These are phyloP conservation scores for Ustilago lituana DNA, from an alignment of 1,284 basidiomycete species.

Conservation along the genomic window DNA sequence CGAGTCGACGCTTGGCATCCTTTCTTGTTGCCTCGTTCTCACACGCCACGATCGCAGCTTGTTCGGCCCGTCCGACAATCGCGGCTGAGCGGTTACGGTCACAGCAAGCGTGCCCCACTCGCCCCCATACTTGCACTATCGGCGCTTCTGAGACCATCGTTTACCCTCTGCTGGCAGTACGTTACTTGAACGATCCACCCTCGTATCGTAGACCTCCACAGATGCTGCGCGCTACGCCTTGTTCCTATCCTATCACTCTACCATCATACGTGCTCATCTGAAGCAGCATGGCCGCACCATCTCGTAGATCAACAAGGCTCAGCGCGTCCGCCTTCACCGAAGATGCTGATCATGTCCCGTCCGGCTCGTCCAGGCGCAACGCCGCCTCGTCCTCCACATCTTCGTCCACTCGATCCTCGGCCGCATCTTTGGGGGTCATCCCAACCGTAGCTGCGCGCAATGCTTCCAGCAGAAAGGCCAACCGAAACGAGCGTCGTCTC, in stretches of 20 bases:
- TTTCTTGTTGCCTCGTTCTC: neutral
- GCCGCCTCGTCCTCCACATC: conserved; percentile 17
- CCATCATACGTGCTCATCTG: conserved; percentile 7
- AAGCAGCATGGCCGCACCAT: conserved; percentile 27
- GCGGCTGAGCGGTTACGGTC: neutral
- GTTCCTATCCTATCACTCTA: conserved; percentile 3
- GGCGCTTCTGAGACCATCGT: too few relatives aligned
- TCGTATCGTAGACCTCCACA: conserved; percentile 1
- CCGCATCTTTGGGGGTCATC: conserved; percentile 43
- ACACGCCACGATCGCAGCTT: too few relatives aligned
- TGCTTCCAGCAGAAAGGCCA: conserved; percentile 17
- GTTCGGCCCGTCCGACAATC: neutral
- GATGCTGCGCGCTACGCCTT: conserved; percentile 24
- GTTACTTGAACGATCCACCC: neutral
- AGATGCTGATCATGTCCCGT: conserved; percentile 17
- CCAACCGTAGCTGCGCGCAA: conserved; percentile 45
- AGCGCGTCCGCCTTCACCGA: conserved; percentile 26
- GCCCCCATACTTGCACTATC: too few relatives aligned
- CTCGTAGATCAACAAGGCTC: conserved; percentile 41
- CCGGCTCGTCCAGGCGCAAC: conserved; percentile 20
- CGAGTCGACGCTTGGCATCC: neutral
- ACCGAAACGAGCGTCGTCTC: conserved; percentile 34
- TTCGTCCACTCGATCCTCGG: conserved; percentile 36
- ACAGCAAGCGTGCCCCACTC: too few relatives aligned
- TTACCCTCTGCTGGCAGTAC: too few relatives aligned